Conservation (phyloP, 441 rosid genomes). For the Gossypium schwendimanii region DNA sequence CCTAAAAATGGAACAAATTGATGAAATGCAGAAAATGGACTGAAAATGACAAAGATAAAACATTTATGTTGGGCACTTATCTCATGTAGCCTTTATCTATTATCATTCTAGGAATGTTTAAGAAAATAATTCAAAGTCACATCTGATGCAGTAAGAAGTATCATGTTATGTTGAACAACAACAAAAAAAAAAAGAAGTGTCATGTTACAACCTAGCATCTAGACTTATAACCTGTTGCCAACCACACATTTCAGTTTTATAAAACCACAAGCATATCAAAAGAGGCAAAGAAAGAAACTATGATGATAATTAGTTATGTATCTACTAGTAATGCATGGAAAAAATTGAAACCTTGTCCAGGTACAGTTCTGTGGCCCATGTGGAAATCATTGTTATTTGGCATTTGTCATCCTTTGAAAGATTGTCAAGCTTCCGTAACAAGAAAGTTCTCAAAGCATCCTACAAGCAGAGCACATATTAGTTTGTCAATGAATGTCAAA, state of each 20-base stretch:
- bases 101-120: not conserved
- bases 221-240: not conserved
- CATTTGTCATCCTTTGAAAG: conserved; percentile 89
- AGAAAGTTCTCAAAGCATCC: conserved; percentile 97
- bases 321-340: conserved; percentile 14
- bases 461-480: conserved; percentile 30
- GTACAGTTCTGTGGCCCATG: conserved; percentile 98
- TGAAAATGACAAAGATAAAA: not conserved
- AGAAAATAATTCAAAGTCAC: not conserved
- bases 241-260: conserved; percentile 8
- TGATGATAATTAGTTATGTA: not conserved
- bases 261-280: conserved; percentile 2
- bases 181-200: not conserved
- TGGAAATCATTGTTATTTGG: conserved; percentile 98
- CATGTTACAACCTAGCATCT: conserved; percentile 6
- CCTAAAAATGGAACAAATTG: not conserved
- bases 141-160: not conserved
- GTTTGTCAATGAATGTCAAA: not conserved
- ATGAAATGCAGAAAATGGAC: not conserved
- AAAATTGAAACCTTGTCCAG: conserved; percentile 83
- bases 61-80: not conserved
- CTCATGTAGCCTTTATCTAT: conserved; percentile 6
- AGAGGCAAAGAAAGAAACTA: conserved; percentile 6
- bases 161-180: too few relatives aligned
- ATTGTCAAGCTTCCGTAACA: conserved; percentile 92